phyloP scores from a whole-genome alignment of 192 early-diverging fungal genomes.

The Coemansia sp. region DNA sequence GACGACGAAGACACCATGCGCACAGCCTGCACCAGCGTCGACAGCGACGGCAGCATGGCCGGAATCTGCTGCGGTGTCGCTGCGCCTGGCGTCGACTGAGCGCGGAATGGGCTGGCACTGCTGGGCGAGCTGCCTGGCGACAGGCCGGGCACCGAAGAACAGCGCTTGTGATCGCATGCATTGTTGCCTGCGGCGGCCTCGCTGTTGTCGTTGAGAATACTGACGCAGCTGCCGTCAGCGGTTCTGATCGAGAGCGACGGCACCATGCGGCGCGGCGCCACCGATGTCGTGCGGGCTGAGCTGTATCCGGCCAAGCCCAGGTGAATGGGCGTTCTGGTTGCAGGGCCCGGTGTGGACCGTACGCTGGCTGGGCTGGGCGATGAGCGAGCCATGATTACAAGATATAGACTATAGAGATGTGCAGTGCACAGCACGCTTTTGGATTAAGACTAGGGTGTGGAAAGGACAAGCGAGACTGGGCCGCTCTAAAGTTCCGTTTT shows the following conservation, averaged over 20 bases:
- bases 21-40: constrained; percentile 29
- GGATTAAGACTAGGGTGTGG: neutral
- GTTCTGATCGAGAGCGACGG: constrained; percentile 37
- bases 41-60: constrained; percentile 25
- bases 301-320: constrained; percentile 1
- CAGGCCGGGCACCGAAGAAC: constrained; percentile 5
- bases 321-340: constrained; percentile 27
- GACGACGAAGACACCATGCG: constrained; percentile 7
- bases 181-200: constrained; percentile 5
- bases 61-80: constrained; percentile 22
- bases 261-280: neutral
- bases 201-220: constrained; percentile 41
- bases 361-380: constrained; percentile 20
- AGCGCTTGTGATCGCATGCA: neutral
- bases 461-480: neutral
- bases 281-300: neutral
- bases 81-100: constrained; percentile 13
- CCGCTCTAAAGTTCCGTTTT: neutral
- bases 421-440: constrained; percentile 10
- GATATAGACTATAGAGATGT: neutral
- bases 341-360: constrained; percentile 25
- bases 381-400: constrained; percentile 28
- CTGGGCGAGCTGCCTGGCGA: constrained; percentile 19
- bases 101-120: constrained; percentile 7
- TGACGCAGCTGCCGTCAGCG: constrained; percentile 32